These are phyloP conservation scores for Acacia crassicarpa DNA, from an alignment of 306 rosid species.

Conservation along the genomic window DNA sequence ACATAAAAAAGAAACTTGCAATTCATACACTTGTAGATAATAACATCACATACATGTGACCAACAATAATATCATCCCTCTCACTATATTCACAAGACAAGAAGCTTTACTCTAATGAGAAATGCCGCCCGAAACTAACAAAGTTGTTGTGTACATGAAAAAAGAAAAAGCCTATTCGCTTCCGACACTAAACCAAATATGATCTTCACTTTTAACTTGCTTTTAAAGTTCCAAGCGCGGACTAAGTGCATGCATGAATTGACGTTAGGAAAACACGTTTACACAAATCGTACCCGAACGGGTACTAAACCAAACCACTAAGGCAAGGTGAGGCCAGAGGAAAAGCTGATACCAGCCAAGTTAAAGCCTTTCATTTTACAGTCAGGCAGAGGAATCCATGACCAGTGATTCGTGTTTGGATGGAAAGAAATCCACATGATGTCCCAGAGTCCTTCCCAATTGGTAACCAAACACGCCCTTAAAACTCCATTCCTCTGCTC, in stretches of 20 bases:
- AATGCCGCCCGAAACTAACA: background rate
- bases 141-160: background rate
- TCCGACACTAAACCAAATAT: no score
- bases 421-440: conserved; percentile 52
- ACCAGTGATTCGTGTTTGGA: conserved; percentile 36
- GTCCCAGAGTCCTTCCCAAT: conserved; percentile 60
- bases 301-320: background rate
- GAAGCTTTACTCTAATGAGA: background rate
- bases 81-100: background rate
- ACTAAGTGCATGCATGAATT: no score
- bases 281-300: no score
- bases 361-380: conserved; percentile 65
- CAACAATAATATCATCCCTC: background rate
- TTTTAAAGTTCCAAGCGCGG: no score
- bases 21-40: background rate
- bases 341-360: conserved; percentile 67
- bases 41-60: background rate
- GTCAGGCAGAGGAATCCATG: conserved; percentile 53
- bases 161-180: no score
- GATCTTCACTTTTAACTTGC: no score
- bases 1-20: background rate
- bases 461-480: conserved; percentile 50
- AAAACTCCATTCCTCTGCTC: conserved; percentile 49
- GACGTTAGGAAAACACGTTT: no score
- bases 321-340: conserved; percentile 49